phyloP scores from a whole-genome alignment of 2,329 filamentous ascomycete genomes.

The Ascochyta pisi region DNA sequence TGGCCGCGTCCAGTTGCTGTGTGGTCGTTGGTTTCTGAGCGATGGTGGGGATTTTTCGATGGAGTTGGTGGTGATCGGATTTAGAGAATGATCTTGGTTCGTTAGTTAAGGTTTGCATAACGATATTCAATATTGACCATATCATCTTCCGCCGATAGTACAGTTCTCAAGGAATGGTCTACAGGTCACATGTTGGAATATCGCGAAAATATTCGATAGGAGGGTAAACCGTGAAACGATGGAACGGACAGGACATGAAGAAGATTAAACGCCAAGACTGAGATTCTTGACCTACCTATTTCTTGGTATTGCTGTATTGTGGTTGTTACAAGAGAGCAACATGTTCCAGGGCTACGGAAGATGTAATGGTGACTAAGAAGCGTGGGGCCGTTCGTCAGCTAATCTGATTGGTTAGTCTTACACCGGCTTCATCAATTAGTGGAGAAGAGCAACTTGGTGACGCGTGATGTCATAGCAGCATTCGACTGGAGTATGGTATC shows the following conservation, averaged over 20 bases:
- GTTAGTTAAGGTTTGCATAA: not conserved
- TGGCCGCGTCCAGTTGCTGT: not conserved
- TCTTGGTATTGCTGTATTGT: not conserved
- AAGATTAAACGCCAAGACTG: not conserved
- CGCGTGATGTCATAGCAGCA: slow-evolving; percentile 9
- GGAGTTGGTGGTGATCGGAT: not conserved
- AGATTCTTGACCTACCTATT: not conserved
- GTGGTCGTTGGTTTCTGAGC: not conserved
- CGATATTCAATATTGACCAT: not conserved
- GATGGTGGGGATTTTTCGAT: not conserved
- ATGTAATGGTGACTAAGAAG: slow-evolving; percentile 20
- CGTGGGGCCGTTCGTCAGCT: not conserved
- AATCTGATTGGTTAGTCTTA: slow-evolving; percentile 8
- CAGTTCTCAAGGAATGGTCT: not conserved
- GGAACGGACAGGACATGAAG: not conserved
- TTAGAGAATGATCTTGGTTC: not conserved
- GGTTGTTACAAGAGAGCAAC: not conserved
- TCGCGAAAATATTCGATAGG: not conserved
- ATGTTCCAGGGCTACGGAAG: not conserved
- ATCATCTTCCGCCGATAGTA: not conserved
- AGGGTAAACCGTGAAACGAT: not conserved
- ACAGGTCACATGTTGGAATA: not conserved
- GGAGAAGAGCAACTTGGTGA: not conserved
- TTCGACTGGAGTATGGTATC: slow-evolving; percentile 4
- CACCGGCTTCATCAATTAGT: not conserved